These are phyloP conservation scores for Naganishia albida DNA, from an alignment of 1,284 basidiomycete genomes.

Conservation along the genomic window DNA sequence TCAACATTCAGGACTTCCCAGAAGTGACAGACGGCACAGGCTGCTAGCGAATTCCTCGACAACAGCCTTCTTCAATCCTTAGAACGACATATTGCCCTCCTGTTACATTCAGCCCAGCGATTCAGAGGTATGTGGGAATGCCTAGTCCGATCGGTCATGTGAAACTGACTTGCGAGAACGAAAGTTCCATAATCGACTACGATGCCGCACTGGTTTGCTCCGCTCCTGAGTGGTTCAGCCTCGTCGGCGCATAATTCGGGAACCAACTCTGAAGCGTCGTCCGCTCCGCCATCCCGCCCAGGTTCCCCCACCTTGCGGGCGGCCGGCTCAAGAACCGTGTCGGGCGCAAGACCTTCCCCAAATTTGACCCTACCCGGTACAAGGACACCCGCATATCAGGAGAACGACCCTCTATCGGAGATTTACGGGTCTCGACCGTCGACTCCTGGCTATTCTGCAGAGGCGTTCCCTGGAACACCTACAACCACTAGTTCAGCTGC, in stretches of 20 bases:
- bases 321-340: neutral
- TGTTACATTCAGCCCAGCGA: no score
- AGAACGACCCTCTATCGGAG: slow-evolving; percentile 10
- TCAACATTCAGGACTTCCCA: no score
- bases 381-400: slow-evolving; percentile 8
- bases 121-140: no score
- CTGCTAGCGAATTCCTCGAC: no score
- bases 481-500: slow-evolving; percentile 2
- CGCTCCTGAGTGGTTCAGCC: slow-evolving; percentile 15
- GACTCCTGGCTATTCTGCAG: slow-evolving; percentile 10
- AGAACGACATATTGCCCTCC: no score
- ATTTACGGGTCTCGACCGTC: slow-evolving; percentile 20
- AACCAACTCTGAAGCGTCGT: slow-evolving; percentile 24
- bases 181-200: neutral
- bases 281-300: slow-evolving; percentile 50
- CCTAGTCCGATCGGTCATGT: neutral
- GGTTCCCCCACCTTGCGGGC: slow-evolving; percentile 39
- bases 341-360: slow-evolving; percentile 9
- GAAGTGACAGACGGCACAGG: no score
- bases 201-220: slow-evolving; percentile 28
- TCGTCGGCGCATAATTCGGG: slow-evolving; percentile 5
- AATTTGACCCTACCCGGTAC: neutral
- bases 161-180: neutral
- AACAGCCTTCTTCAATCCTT: no score
- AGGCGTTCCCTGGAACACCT: slow-evolving; percentile 19